Conservation (phyloP, 148 eudicot genomes). For the Oxyria digyna region DNA sequence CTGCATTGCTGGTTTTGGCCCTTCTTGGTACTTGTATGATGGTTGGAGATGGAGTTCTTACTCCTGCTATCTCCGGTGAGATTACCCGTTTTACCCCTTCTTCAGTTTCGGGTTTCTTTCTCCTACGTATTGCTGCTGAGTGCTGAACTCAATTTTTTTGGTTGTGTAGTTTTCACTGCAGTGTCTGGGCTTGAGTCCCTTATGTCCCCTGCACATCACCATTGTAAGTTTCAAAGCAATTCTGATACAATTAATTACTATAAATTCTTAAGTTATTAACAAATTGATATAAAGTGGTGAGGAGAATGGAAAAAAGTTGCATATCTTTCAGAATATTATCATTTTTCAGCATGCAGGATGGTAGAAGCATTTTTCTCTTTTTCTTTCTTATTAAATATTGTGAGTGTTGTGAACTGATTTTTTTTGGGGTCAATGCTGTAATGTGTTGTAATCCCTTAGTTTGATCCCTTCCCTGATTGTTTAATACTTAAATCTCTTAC, state of each 20-base stretch:
- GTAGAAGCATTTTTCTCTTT: background rate
- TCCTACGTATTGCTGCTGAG: background rate
- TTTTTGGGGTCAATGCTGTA: background rate
- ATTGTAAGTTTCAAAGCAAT: slow-evolving; percentile 40
- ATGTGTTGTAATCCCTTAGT: background rate
- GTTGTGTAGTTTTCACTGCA: slow-evolving; percentile 75
- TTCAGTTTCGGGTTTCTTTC: background rate
- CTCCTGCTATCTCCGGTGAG: slow-evolving; percentile 62
- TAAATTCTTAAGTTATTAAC: background rate
- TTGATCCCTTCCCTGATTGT: background rate
- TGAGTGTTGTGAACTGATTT: background rate
- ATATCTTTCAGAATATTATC: slow-evolving; percentile 1
- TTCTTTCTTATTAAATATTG: background rate
- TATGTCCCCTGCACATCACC: slow-evolving; percentile 66
- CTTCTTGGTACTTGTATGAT: slow-evolving; percentile 63
- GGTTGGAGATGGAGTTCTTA: slow-evolving; percentile 51
- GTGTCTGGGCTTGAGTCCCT: slow-evolving; percentile 89
- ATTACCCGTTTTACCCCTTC: background rate
- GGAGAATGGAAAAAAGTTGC: background rate
- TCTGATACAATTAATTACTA: background rate
- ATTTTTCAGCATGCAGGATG: slow-evolving; percentile 3
- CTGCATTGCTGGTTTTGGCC: slow-evolving; percentile 44
- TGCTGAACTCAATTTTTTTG: slow-evolving; percentile 7
- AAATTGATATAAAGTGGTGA: background rate
- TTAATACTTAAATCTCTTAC: background rate